Evolutionary conservation across 441 rosid genomes (phyloP).

Genomic region (Adansonia rubrostipa): DNA sequence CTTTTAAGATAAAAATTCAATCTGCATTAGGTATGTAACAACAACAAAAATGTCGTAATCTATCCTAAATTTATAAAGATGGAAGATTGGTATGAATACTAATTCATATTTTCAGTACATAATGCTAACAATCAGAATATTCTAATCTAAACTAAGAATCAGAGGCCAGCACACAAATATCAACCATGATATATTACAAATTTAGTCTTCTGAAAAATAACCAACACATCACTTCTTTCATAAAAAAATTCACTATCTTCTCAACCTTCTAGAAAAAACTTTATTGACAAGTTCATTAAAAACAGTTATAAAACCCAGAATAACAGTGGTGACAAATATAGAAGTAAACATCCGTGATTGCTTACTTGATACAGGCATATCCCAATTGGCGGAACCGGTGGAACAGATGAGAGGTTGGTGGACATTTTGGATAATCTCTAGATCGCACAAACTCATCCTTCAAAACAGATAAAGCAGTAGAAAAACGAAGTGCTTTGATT

Average conservation of each 20-base stretch:
- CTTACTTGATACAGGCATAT: constrained; percentile 95
- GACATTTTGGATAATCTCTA: constrained; percentile 98
- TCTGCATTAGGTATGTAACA: background rate
- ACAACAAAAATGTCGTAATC: background rate
- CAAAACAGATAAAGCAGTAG: constrained; percentile 88
- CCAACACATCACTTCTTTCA: background rate
- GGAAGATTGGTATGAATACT: background rate
- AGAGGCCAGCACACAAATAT: constrained; percentile 4
- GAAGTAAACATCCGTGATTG: background rate
- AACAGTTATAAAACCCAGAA: constrained; percentile 10
- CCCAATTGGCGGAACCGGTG: constrained; percentile 95
- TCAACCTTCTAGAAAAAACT: background rate
- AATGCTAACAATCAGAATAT: background rate
- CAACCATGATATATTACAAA: constrained; percentile 10
- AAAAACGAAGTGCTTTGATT: constrained; percentile 90
- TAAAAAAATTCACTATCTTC: background rate
- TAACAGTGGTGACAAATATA: background rate
- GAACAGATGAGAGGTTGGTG: constrained; percentile 91
- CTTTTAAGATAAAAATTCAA: constrained; percentile 12
- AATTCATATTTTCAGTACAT: background rate
- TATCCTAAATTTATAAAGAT: background rate
- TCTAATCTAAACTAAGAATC: constrained; percentile 21
- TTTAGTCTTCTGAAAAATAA: constrained; percentile 18
- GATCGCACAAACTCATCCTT: constrained; percentile 97
- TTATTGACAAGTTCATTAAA: constrained; percentile 1